Evolutionary conservation across 2,329 filamentous ascomycete species (phyloP).

Genomic region (Fusarium bactridioides): DNA sequence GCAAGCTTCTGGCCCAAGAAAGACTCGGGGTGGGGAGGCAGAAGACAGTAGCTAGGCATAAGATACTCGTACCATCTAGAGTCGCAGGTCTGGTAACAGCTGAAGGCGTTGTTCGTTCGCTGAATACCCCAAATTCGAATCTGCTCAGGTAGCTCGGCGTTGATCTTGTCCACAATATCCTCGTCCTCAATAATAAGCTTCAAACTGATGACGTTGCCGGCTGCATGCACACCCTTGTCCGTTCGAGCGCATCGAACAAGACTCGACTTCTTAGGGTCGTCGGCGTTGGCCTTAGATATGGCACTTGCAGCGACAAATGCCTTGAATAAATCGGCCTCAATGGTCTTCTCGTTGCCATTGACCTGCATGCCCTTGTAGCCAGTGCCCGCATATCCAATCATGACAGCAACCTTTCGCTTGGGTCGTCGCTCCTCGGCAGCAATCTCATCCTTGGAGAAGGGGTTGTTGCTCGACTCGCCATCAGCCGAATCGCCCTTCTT

Average conservation of each 20-base stretch:
- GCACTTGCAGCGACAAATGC: slow-evolving; percentile 91
- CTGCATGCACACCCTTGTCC: slow-evolving; percentile 96
- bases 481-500: slow-evolving; percentile 46
- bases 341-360: slow-evolving; percentile 82
- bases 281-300: slow-evolving; percentile 95
- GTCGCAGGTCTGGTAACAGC: slow-evolving; percentile 93
- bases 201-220: slow-evolving; percentile 92
- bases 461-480: slow-evolving; percentile 49
- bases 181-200: slow-evolving; percentile 96
- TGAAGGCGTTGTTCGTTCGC: slow-evolving; percentile 88
- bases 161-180: slow-evolving; percentile 90
- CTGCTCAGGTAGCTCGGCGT: slow-evolving; percentile 81
- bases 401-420: slow-evolving; percentile 94
- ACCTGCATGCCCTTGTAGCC: slow-evolving; percentile 99
- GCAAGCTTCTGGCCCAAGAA: slow-evolving; percentile 84
- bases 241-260: slow-evolving; percentile 93
- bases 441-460: slow-evolving; percentile 79
- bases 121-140: slow-evolving; percentile 96
- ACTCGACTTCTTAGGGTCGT: slow-evolving; percentile 95
- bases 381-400: slow-evolving; percentile 95
- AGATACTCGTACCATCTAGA: slow-evolving; percentile 98
- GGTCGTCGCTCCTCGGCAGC: slow-evolving; percentile 85
- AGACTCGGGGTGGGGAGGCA: slow-evolving; percentile 90
- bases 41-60: slow-evolving; percentile 89
- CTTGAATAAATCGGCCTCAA: slow-evolving; percentile 92